Conservation (phyloP, 768 basidiomycete genomes). For the Lentinula sp. region DNA sequence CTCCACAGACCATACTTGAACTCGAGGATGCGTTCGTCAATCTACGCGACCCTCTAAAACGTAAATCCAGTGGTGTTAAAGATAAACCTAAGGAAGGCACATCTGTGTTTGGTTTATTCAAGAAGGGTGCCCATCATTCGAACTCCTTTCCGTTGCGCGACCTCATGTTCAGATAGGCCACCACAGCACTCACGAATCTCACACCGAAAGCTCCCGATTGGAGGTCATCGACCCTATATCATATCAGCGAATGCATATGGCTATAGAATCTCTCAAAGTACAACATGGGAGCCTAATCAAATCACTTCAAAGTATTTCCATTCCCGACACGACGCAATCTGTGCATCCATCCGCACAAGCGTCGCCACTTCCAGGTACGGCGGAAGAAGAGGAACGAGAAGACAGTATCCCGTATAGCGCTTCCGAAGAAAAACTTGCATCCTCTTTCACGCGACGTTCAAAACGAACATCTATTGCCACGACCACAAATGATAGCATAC, state of each 20-base stretch:
- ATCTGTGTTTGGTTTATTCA: slow-evolving; percentile 53
- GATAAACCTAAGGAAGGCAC: slow-evolving; percentile 17
- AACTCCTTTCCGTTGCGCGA: background rate
- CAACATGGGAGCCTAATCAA: slow-evolving; percentile 51
- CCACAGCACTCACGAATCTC: background rate
- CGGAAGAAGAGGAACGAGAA: slow-evolving; percentile 44
- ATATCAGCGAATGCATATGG: slow-evolving; percentile 24
- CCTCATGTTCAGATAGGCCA: background rate
- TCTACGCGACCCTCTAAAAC: slow-evolving; percentile 37
- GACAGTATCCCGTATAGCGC: slow-evolving; percentile 15
- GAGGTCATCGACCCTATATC: slow-evolving; percentile 3
- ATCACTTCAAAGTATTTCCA: slow-evolving; percentile 28
- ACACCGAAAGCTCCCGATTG: slow-evolving; percentile 6
- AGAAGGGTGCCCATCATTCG: slow-evolving; percentile 39
- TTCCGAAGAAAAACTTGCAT: slow-evolving; percentile 16
- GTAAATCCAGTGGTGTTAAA: slow-evolving; percentile 21
- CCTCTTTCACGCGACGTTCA: slow-evolving; percentile 26
- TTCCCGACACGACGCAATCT: slow-evolving; percentile 6
- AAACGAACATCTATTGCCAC: slow-evolving; percentile 43
- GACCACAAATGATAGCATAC: slow-evolving; percentile 41
- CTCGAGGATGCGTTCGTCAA: slow-evolving; percentile 48
- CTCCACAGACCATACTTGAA: slow-evolving; percentile 46
- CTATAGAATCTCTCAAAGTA: slow-evolving; percentile 48
- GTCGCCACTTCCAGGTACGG: slow-evolving; percentile 37
- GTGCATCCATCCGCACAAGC: slow-evolving; percentile 16